Conservation (phyloP, 805 yeast species). For the Cyberlindnera samutprakarnensis region DNA sequence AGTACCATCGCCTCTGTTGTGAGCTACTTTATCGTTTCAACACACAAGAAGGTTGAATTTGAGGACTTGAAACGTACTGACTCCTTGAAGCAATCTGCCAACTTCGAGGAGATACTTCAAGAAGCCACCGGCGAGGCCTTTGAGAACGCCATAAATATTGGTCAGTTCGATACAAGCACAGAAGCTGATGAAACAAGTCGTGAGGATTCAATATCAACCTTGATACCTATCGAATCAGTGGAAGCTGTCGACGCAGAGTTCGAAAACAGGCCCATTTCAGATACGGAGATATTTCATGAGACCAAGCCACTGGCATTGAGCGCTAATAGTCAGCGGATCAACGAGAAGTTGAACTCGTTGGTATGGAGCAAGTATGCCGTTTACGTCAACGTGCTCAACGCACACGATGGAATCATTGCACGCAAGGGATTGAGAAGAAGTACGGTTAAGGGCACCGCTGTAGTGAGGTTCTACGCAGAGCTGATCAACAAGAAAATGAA, state of each 20-base stretch:
- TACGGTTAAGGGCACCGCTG: constrained; percentile 43
- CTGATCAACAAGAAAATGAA: constrained; percentile 16
- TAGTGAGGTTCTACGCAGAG: constrained; percentile 41
- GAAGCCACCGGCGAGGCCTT: constrained; percentile 20
- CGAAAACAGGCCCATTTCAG: constrained; percentile 7
- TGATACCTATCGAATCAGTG: background rate
- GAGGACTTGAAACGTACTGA: constrained; percentile 7
- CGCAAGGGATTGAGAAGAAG: constrained; percentile 52
- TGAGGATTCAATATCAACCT: background rate
- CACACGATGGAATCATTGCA: constrained; percentile 84
- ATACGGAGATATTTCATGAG: constrained; percentile 14
- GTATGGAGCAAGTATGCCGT: constrained; percentile 77
- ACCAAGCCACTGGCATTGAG: constrained; percentile 27
- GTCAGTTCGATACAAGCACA: constrained; percentile 14
- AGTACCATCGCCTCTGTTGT: constrained; percentile 28
- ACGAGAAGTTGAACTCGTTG: constrained; percentile 49
- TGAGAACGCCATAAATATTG: constrained; percentile 18
- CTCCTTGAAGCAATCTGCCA: background rate
- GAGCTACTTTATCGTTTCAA: constrained; percentile 32
- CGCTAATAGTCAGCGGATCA: constrained; percentile 32
- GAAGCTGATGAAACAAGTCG: constrained; percentile 7
- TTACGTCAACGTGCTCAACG: constrained; percentile 61
- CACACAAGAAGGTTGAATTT: constrained; percentile 14
- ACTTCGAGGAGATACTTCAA: constrained; percentile 13
- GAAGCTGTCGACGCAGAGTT: constrained; percentile 2